A percentile compares a stretch with the other conserved stretches of the same genome.
phyloP scores from a whole-genome alignment of 2,329 filamentous ascomycete species.

The Colletotrichum incanum region DNA sequence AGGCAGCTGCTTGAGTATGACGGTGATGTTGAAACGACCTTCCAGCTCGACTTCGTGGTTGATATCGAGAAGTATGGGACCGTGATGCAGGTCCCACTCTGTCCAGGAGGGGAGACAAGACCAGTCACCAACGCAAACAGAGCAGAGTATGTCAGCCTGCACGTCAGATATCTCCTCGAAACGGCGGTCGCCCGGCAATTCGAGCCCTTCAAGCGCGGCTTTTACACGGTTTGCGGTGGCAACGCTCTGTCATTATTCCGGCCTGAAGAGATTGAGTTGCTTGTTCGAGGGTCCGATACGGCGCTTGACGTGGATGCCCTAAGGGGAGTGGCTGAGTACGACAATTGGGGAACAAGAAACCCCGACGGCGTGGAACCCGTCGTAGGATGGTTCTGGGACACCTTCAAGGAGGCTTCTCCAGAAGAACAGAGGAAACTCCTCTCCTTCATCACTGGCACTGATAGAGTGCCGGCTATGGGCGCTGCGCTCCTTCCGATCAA shows the following conservation, averaged over 20 bases:
- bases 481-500: slow-evolving; percentile 84
- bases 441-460: slow-evolving; percentile 90
- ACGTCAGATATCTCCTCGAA: slow-evolving; percentile 86
- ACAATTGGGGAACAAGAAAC: slow-evolving; percentile 78
- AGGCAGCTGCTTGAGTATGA: slow-evolving; percentile 85
- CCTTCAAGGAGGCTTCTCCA: slow-evolving; percentile 77
- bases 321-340: slow-evolving; percentile 83
- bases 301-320: slow-evolving; percentile 83
- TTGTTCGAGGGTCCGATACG: slow-evolving; percentile 89
- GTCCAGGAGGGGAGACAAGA: slow-evolving; percentile 79
- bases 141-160: slow-evolving; percentile 88
- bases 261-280: slow-evolving; percentile 91
- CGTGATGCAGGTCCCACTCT: slow-evolving; percentile 77
- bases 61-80: slow-evolving; percentile 85
- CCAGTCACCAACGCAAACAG: slow-evolving; percentile 89
- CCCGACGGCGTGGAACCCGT: slow-evolving; percentile 75
- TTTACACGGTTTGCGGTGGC: slow-evolving; percentile 91
- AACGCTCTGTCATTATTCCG: slow-evolving; percentile 91
- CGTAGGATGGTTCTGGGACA: slow-evolving; percentile 90
- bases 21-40: slow-evolving; percentile 85
- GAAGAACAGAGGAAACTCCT: slow-evolving; percentile 83
- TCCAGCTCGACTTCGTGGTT: slow-evolving; percentile 86
- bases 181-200: slow-evolving; percentile 85
- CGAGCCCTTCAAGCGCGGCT: slow-evolving; percentile 93
- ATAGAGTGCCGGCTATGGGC: slow-evolving; percentile 91